Conservation (phyloP, 768 basidiomycete species). For the Phlebiopsis flavidoalba region DNA sequence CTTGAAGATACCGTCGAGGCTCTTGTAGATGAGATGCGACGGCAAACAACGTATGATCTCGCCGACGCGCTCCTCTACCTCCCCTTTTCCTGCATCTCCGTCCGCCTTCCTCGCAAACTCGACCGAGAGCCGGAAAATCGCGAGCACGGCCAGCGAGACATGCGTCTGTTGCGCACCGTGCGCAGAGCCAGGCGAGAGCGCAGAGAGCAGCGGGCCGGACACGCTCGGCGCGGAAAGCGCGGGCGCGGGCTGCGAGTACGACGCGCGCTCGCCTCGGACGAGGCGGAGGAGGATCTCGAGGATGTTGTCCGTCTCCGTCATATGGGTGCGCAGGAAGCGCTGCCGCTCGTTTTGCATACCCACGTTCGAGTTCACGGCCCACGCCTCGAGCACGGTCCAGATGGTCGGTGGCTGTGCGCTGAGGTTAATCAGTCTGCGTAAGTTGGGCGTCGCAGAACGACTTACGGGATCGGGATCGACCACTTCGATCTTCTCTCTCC, state of each 20-base stretch:
- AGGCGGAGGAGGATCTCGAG: conserved; percentile 91
- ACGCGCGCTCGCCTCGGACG: conserved; percentile 83
- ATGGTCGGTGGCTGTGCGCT: conserved; percentile 77
- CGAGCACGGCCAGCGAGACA: conserved; percentile 87
- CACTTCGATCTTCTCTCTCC: conserved; percentile 90
- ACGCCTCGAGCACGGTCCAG: conserved; percentile 83
- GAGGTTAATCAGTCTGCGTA: not conserved
- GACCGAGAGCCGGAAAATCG: conserved; percentile 79
- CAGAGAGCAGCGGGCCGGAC: conserved; percentile 66
- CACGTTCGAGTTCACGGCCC: conserved; percentile 81
- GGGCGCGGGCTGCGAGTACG: conserved; percentile 60
- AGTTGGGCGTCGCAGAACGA: conserved; percentile 13
- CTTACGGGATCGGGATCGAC: conserved; percentile 93
- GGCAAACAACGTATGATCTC: conserved; percentile 91
- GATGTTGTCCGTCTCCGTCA: conserved; percentile 82
- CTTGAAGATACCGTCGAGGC: conserved; percentile 91
- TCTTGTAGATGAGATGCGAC: conserved; percentile 82
- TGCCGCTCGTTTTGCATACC: conserved; percentile 74
- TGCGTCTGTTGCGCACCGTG: conserved; percentile 91
- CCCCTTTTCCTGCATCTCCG: conserved; percentile 61
- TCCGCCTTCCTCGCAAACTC: conserved; percentile 75
- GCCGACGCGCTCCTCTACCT: conserved; percentile 72
- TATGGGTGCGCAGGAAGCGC: conserved; percentile 84
- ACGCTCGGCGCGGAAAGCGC: conserved; percentile 57
- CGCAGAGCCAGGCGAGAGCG: conserved; percentile 68